Base-by-base conservation (phyloP, 2,329 filamentous ascomycete genomes). In the Aspergillus ustus region DNA sequence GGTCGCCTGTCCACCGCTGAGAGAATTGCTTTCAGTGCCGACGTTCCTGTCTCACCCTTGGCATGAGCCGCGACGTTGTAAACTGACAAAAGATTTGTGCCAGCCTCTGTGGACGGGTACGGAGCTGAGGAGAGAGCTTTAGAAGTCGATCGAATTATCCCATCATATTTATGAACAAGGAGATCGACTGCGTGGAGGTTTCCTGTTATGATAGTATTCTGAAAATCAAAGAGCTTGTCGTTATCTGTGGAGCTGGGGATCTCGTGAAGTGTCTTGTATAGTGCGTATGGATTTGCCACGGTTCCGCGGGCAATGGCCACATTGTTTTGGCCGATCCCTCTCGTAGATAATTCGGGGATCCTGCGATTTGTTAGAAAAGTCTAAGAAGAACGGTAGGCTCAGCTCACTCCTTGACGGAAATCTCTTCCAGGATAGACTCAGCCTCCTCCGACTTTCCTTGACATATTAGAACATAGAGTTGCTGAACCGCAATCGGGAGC, bases 11-110 rank as follows among this genome's bases (percentile, higher is more conserved):
- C 89, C 7, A 94, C 80, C 13, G 93, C 76, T 1, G 86, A 85
- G 3, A 91, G 77, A 28, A 96, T 85, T 40, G 86, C 82, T 72
- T 89, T 91, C 37, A 96, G 78, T 5, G 89, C 87, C 50, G 87
- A 83, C 69, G 89, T 90, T 49, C 87, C 89, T 9, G 83, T 83
- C 66, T 87, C 83, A 44, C 72, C 73, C 50, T 70, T 69, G 7
- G 89, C 85, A 68, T 89, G 85, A 13, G 92, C 92, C 43, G 93
- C 92, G 13, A 92, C 92, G 69, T 91, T 88, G 63, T 89, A 81
- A 7, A 87, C 86, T 2, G 87, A 86, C 3, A 88, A 77, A 25
- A 83, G 80, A 65, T 86, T 87, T 54, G 82, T 76, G 59, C 78
- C 78, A 25, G 84, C 72, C 25, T 83, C 82, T 3, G 81, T 75